Conservation (phyloP, 768 basidiomycete species). For the Russula sp. region DNA sequence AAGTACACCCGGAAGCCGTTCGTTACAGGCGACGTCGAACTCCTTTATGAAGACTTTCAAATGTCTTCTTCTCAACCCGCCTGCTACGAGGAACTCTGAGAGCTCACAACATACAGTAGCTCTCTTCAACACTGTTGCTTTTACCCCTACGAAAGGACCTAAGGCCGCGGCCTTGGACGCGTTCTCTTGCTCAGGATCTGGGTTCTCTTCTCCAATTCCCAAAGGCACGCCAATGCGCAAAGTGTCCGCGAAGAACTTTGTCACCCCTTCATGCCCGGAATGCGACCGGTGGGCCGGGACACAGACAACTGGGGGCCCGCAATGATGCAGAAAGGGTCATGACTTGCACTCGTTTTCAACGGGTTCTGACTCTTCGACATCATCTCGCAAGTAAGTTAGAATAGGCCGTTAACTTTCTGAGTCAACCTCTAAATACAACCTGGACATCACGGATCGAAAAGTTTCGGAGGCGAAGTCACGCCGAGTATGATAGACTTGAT, state of each 20-base stretch:
- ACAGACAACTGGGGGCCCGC: conserved; percentile 29
- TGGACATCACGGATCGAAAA: not conserved
- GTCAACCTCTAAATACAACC: not conserved
- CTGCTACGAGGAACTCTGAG: conserved; percentile 4
- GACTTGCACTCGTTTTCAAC: not conserved
- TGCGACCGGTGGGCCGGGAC: conserved; percentile 46
- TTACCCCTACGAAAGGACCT: conserved; percentile 16
- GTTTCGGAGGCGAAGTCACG: not conserved
- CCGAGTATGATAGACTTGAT: not conserved
- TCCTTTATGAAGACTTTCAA: conserved; percentile 19
- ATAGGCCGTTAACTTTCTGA: not conserved
- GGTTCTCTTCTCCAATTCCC: conserved; percentile 17
- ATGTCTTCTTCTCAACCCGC: conserved; percentile 20
- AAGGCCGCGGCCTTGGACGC: not conserved
- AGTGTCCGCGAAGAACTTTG: conserved; percentile 41
- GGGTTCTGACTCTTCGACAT: not conserved
- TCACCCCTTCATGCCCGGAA: conserved; percentile 56
- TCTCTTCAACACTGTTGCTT: conserved; percentile 2
- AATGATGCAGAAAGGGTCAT: conserved; percentile 4
- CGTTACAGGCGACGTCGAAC: conserved; percentile 20
- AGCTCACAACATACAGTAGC: not conserved
- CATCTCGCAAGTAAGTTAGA: not conserved
- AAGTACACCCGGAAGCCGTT: not conserved
- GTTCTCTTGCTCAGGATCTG: conserved; percentile 1
- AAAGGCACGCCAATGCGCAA: conserved; percentile 16